A percentile compares a stretch with the other conserved stretches of the same genome.
Evolutionary conservation across 2,329 filamentous ascomycete species (phyloP).

Genomic region (Paecilomyces variotii): DNA sequence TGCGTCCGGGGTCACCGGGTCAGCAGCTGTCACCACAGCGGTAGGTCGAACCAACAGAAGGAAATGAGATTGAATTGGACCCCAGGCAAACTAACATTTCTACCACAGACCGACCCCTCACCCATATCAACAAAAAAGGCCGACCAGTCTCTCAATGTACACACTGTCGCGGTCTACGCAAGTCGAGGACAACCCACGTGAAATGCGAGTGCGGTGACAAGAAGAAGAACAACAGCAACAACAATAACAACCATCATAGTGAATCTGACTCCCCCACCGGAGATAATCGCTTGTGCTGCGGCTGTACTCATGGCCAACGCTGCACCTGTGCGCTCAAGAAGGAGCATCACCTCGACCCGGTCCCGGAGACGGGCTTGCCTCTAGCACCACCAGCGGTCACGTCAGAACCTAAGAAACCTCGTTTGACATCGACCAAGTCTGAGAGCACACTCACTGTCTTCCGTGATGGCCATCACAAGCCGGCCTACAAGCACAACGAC

Average conservation of each 20-base stretch:
- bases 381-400: slow-evolving; percentile 31
- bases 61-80: not conserved
- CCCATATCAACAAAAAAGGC: slow-evolving; percentile 96
- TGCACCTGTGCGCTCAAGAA: slow-evolving; percentile 56
- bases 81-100: slow-evolving; percentile 2
- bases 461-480: slow-evolving; percentile 58
- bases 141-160: slow-evolving; percentile 95
- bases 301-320: slow-evolving; percentile 52
- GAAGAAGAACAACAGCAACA: slow-evolving; percentile 51
- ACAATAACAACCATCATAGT: slow-evolving; percentile 48
- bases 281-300: slow-evolving; percentile 29
- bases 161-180: slow-evolving; percentile 92
- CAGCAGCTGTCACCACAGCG: slow-evolving; percentile 93
- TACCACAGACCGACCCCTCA: slow-evolving; percentile 70
- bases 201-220: slow-evolving; percentile 98
- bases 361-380: slow-evolving; percentile 39
- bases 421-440: slow-evolving; percentile 49
- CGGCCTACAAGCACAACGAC: slow-evolving; percentile 57
- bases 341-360: slow-evolving; percentile 44
- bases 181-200: slow-evolving; percentile 87
- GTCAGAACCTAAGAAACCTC: slow-evolving; percentile 46
- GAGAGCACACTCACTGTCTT: slow-evolving; percentile 55
- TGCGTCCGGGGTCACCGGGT: slow-evolving; percentile 98
- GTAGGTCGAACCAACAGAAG: slow-evolving; percentile 50
- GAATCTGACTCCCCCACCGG: slow-evolving; percentile 28